Percentiles rank a stretch among this genome's conserved stretches.
Evolutionary conservation across 2,329 filamentous ascomycete genomes (phyloP).

Genomic region (Cercospora sesami): DNA sequence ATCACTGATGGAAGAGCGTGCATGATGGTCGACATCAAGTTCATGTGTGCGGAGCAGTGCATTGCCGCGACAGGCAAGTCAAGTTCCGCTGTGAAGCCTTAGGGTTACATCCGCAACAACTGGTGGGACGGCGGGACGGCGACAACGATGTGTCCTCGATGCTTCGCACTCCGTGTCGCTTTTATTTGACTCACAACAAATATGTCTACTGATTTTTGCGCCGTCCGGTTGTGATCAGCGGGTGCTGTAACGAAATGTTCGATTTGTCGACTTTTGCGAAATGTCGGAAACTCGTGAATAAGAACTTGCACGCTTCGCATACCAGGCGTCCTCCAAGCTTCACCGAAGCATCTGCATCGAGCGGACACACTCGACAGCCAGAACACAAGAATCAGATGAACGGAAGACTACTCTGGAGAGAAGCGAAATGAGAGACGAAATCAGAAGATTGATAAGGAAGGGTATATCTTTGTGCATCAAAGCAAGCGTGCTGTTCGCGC

Average conservation of each 20-base stretch:
- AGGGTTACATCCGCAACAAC: not conserved
- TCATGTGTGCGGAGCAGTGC: too few relatives aligned
- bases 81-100: not conserved
- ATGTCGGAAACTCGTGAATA: too few relatives aligned
- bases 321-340: too few relatives aligned
- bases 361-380: too few relatives aligned
- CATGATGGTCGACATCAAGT: too few relatives aligned
- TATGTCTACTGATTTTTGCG: not conserved
- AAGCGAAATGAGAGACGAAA: too few relatives aligned
- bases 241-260: not conserved
- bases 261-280: not conserved
- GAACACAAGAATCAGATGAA: too few relatives aligned
- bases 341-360: too few relatives aligned
- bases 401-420: not conserved
- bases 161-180: too few relatives aligned
- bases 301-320: too few relatives aligned
- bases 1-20: too few relatives aligned
- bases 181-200: too few relatives aligned
- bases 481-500: not conserved
- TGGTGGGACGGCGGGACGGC: not conserved
- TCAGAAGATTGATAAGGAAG: not conserved
- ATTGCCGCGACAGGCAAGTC: not conserved
- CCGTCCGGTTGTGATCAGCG: not conserved
- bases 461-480: not conserved
- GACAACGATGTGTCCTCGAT: not conserved